Base-by-base conservation (phyloP, 192 early-diverging fungal species). In the Geosiphon pyriformis region DNA sequence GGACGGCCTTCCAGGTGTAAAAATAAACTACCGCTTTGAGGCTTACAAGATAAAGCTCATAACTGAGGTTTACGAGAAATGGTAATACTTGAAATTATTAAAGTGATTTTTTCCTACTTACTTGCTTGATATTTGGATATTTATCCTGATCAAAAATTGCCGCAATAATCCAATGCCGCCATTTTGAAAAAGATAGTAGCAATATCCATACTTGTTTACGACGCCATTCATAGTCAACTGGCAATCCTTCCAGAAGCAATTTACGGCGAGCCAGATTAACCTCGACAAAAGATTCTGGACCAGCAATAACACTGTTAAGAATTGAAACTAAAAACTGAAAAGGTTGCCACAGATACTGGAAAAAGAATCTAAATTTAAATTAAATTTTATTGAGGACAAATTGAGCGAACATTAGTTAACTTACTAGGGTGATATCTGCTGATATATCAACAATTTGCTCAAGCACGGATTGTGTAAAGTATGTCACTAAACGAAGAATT, bases 111-210 rank as follows among this genome's bases (percentile, higher is more conserved):
- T 51, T 50, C 7, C 18, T 30, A 51, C 63, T 42, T 35, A 65
- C 63, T 26, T 65, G 46, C 25, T 34, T 37, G n/a, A 65, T 35
- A 4, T 42, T 7, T 22, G 63, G 63, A 54, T 22, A 65, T 4
- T 26, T 52, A 10, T 54, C 18, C 20, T 18, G 15, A n/a, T 65
- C 63, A 35, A 65, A 55, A 26, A 65, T 54, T 25, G 51, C 32
- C 49, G 34, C 23, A 11, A 65, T 65, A 7, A 65, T 65, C 63
- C 63, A 65, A 65, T 65, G 49, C 26, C 47, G 33, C 63, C 63
- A 65, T 26, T 65, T 65, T 52, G 49, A 12, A 17, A 65, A 55
- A 48, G 63, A 51, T 32, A 65, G 47, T 18, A 65, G 49, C n/a
- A 34, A 20, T 55, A 65, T 35, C 63, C 63, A 65, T 26, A 54